Evolutionary conservation across 305 asterid species (phyloP).

Genomic region (Rubia peregrina): DNA sequence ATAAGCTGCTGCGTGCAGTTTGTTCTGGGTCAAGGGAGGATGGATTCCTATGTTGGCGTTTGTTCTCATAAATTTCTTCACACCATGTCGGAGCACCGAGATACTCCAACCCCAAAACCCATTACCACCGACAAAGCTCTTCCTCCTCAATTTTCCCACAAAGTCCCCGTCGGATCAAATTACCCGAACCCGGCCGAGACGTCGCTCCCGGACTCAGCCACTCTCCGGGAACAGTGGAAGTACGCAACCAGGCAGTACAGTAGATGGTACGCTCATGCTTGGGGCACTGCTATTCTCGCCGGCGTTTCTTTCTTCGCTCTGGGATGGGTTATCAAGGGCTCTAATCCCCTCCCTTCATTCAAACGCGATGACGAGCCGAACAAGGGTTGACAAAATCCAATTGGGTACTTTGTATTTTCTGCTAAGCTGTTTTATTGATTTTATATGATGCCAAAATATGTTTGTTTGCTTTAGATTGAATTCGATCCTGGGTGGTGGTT

Average conservation of each 20-base stretch:
- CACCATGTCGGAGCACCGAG: slow-evolving; percentile 32
- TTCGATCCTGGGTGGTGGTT: no score
- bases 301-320: slow-evolving; percentile 79
- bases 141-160: slow-evolving; percentile 25
- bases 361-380: slow-evolving; percentile 22
- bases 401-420: not conserved
- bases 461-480: not conserved
- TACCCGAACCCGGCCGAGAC: slow-evolving; percentile 60
- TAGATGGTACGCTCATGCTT: slow-evolving; percentile 87
- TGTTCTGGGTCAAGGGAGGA: no score
- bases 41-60: no score
- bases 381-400: slow-evolving; percentile 22
- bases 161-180: slow-evolving; percentile 19
- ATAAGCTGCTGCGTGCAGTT: no score
- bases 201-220: slow-evolving; percentile 61
- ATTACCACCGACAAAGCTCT: slow-evolving; percentile 10
- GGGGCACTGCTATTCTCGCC: slow-evolving; percentile 99
- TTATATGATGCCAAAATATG: not conserved
- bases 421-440: not conserved
- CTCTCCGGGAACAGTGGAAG: slow-evolving; percentile 85
- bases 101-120: slow-evolving; percentile 30
- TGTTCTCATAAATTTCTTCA: not conserved
- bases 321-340: slow-evolving; percentile 81
- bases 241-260: slow-evolving; percentile 71
- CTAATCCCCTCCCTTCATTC: slow-evolving; percentile 69